Evolutionary conservation across 1,139 yeast genomes (phyloP), one percentile per base, ranked within the genome.

Genomic region (Protomyces arabidopsidicola): DNA sequence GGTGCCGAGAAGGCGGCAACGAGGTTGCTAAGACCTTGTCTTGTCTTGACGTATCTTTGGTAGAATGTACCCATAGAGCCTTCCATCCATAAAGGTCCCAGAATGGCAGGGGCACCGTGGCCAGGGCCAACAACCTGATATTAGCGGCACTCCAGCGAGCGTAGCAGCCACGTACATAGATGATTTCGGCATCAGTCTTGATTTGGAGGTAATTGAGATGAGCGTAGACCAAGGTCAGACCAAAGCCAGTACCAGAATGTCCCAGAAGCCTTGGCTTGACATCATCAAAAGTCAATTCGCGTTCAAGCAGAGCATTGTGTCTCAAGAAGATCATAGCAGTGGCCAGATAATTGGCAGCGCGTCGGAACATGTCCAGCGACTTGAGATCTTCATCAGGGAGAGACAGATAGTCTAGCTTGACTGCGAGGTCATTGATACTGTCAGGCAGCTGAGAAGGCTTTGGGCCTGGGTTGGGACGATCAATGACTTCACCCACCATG

Each of bases 71-170:
- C 67, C 38, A 68, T 48, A 14, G 69, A 65, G 58, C 66, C 68
- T 56, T 68, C 70, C 52, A 68, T 63, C 68, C 68, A 68, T 51
- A 67, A 64, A 14, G 67, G 57, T 22, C 68, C 69, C 55, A 68
- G 67, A 53, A 68, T 62, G 36, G 69, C 70, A n/a, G 69, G 70
- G 2, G 70, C 69, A 34, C 70, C 69, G 55, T 67, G 69, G 51
- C 70, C 70, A 45, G 70, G 70, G 6, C 70, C 70, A 27, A 63
- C 66, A 59, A 68, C 8, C 31, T 27, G 31, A 27, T 5, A 27
- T 27, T 27, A 27, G 31, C 31, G 31, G 31, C 31, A 27, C 6
- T 5, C 6, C 31, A 5, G 6, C 31, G 2, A 3, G 6, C 1
- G 31, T 27, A 27, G 6, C 31, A 27, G 4, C 1, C 31, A 27